A percentile compares a stretch with the other conserved stretches of the same genome.
phyloP scores from a whole-genome alignment of 257 asterid species.

The Rehmannia glutinosa region DNA sequence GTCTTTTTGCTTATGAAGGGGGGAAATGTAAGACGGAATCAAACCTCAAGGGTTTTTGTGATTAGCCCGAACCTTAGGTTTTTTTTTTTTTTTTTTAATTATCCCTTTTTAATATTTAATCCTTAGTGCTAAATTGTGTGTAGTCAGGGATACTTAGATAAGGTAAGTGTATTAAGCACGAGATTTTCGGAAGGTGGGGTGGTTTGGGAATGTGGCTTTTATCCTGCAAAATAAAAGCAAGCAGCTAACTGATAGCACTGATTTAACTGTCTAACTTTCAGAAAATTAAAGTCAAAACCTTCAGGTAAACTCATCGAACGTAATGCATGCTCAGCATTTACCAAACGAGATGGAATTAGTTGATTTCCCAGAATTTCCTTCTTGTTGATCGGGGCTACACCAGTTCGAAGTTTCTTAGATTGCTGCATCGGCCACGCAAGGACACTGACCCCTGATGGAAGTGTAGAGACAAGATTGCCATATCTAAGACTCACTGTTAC shows the following conservation, averaged over 20 bases:
- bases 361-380: conserved; percentile 36
- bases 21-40: no score
- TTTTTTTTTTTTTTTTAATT: no score
- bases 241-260: neutral
- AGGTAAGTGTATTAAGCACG: neutral
- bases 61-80: no score
- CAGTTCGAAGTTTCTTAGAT: conserved; percentile 31
- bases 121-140: neutral
- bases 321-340: conserved; percentile 78
- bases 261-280: neutral
- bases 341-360: conserved; percentile 58
- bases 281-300: conserved; percentile 41
- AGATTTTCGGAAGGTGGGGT: neutral
- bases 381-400: conserved; percentile 24
- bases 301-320: conserved; percentile 81
- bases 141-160: neutral
- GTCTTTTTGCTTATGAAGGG: no score
- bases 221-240: neutral
- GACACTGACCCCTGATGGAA: conserved; percentile 77
- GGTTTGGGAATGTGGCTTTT: neutral
- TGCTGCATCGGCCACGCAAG: conserved; percentile 82
- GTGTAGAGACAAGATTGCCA: conserved; percentile 61
- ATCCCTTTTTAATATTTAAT: no score
- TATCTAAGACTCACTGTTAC: conserved; percentile 80
- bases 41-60: no score